These are phyloP conservation scores for Trichophyton verrucosum DNA, from an alignment of 2,329 filamentous ascomycete genomes.

Conservation along the genomic window DNA sequence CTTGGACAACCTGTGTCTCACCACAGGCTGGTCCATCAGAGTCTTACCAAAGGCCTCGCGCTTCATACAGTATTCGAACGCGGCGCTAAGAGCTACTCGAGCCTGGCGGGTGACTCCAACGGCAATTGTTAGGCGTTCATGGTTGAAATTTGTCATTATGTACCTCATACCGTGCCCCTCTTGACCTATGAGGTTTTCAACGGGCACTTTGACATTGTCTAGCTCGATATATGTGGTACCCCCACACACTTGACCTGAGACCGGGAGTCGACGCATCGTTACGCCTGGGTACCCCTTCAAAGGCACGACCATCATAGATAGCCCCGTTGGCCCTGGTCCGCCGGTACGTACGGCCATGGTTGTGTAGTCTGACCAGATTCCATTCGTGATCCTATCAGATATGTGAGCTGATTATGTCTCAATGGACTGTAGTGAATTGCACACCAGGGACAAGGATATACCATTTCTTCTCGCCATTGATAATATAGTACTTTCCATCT, in stretches of 20 bases:
- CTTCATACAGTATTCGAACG: slow-evolving; percentile 52
- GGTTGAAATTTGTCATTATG: slow-evolving; percentile 70
- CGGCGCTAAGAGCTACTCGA: slow-evolving; percentile 46
- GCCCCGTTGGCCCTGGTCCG: slow-evolving; percentile 48
- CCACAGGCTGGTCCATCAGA: slow-evolving; percentile 62
- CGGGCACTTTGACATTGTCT: slow-evolving; percentile 60
- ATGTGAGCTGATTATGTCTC: neutral
- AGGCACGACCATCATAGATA: slow-evolving; percentile 58
- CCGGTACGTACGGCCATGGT: slow-evolving; percentile 65
- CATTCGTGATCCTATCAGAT: slow-evolving; percentile 50
- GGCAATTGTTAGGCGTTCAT: slow-evolving; percentile 57
- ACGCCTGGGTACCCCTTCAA: slow-evolving; percentile 57
- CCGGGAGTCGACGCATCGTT: slow-evolving; percentile 54
- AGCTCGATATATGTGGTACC: slow-evolving; percentile 67
- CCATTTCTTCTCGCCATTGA: slow-evolving; percentile 73
- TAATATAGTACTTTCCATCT: slow-evolving; percentile 55
- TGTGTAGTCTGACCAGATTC: slow-evolving; percentile 55
- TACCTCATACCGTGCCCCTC: slow-evolving; percentile 63
- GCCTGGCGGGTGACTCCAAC: slow-evolving; percentile 52
- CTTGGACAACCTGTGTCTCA: slow-evolving; percentile 60
- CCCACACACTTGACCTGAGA: slow-evolving; percentile 50
- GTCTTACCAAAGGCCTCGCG: slow-evolving; percentile 56
- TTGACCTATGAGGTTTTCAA: slow-evolving; percentile 55
- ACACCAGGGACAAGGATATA: slow-evolving; percentile 9
- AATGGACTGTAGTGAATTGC: slow-evolving; percentile 16